A percentile compares a stretch with the other conserved stretches of the same genome.
phyloP scores from a whole-genome alignment of 179 eudicot species.

The Dionaea muscipula region DNA sequence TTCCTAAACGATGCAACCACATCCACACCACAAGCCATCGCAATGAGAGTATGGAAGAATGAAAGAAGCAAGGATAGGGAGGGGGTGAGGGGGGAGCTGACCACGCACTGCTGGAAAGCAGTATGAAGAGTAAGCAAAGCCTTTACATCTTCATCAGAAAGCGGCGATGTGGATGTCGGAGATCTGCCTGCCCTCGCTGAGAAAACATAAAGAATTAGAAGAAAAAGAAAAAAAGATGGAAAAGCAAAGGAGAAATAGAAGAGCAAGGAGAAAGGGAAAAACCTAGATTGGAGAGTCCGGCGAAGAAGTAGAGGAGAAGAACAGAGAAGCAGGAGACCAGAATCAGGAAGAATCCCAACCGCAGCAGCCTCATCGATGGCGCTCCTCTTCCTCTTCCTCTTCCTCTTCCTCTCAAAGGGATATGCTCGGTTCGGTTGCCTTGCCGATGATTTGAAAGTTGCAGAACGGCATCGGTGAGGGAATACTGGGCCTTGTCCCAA shows the following conservation, averaged over 20 bases:
- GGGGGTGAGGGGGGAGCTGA: conserved; percentile 20
- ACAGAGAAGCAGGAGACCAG: conserved; percentile 55
- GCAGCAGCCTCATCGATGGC: conserved; percentile 69
- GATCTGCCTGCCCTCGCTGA: conserved; percentile 1
- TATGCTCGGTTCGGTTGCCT: no score
- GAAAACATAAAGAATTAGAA: not conserved
- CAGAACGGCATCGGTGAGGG: no score
- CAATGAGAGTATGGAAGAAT: not conserved
- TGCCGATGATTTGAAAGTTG: no score
- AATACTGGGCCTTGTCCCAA: no score
- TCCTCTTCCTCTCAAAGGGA: no score
- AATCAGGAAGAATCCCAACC: conserved; percentile 54
- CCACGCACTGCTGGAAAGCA: conserved; percentile 74
- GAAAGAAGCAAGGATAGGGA: not conserved
- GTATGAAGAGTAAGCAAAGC: conserved; percentile 52
- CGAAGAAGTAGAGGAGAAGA: conserved; percentile 54
- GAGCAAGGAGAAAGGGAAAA: conserved; percentile 1
- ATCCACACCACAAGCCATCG: no score
- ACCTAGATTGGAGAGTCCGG: conserved; percentile 45
- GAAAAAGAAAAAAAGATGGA: not conserved
- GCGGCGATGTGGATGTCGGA: conserved; percentile 21
- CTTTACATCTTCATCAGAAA: conserved; percentile 52
- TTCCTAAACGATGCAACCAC: no score
- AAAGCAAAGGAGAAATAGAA: not conserved
- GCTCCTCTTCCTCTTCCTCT: no score